phyloP scores from a whole-genome alignment of 768 basidiomycete genomes.

The Cystobasidium ongulense region DNA sequence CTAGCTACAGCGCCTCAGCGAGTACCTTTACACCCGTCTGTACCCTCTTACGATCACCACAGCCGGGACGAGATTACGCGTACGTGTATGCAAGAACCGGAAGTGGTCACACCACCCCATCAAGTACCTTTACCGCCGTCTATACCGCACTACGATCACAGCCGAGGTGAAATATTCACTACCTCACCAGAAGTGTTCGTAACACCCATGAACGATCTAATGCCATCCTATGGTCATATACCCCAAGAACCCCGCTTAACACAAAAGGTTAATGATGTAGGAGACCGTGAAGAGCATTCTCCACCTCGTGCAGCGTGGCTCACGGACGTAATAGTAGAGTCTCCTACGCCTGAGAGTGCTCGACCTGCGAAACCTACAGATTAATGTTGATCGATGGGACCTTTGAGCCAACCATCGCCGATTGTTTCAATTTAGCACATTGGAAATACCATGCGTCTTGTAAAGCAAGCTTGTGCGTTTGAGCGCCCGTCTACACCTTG shows the following conservation, averaged over 20 bases:
- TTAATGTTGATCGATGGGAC: too few relatives aligned
- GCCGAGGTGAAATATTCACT: background rate
- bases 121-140: background rate
- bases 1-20: too few relatives aligned
- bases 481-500: too few relatives aligned
- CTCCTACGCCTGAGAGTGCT: background rate
- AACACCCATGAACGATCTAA: background rate
- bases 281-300: background rate
- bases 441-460: too few relatives aligned
- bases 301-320: background rate
- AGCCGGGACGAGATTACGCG: background rate
- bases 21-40: too few relatives aligned
- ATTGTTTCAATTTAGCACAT: too few relatives aligned
- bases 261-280: background rate
- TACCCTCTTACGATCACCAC: background rate
- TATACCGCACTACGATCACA: background rate
- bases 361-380: background rate
- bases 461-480: too few relatives aligned
- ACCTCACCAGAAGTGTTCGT: background rate
- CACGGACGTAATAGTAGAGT: background rate
- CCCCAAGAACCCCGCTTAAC: background rate
- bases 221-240: background rate
- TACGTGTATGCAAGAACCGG: background rate
- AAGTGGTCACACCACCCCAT: background rate
- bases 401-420: too few relatives aligned